Evolutionary conservation across 1,139 yeast genomes (phyloP).

Genomic region (Geotrichum reessii): DNA sequence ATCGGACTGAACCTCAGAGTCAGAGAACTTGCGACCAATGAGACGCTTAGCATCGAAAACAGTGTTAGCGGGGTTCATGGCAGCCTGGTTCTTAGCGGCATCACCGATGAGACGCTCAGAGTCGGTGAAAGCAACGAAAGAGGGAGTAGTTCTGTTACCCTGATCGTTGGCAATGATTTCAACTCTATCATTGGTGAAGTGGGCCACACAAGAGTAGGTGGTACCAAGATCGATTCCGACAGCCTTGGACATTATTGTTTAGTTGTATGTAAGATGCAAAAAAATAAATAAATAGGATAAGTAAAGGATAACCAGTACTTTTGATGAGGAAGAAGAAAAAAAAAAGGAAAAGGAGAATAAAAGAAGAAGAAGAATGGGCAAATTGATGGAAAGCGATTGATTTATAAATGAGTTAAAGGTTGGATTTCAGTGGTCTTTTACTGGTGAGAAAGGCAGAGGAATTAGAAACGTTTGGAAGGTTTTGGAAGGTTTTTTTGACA

Average conservation of each 20-base stretch:
- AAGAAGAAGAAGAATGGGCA: background rate
- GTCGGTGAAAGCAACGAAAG: slow-evolving; percentile 93
- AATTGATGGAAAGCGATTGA: background rate
- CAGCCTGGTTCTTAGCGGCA: slow-evolving; percentile 98
- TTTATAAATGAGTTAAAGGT: slow-evolving; percentile 1
- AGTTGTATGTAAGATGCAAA: background rate
- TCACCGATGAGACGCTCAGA: slow-evolving; percentile 97
- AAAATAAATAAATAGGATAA: background rate
- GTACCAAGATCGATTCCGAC: slow-evolving; percentile 92
- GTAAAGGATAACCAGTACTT: background rate
- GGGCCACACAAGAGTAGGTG: slow-evolving; percentile 97
- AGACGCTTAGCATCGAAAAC: slow-evolving; percentile 96
- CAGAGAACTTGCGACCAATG: slow-evolving; percentile 87
- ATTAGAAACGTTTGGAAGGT: slow-evolving; percentile 7
- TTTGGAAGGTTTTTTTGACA: slow-evolving; percentile 1
- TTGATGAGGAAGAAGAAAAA: background rate
- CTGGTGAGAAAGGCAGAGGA: background rate
- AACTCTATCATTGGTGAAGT: slow-evolving; percentile 84
- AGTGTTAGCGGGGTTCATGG: slow-evolving; percentile 44
- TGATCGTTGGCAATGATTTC: slow-evolving; percentile 96
- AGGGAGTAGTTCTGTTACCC: slow-evolving; percentile 98
- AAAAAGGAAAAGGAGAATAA: slow-evolving; percentile 2
- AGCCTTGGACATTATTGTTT: slow-evolving; percentile 33
- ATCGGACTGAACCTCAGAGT: slow-evolving; percentile 85
- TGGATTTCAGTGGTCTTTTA: slow-evolving; percentile 1